Evolutionary conservation across 2,329 filamentous ascomycete genomes (phyloP).

Genomic region (Epichloe sp.): DNA sequence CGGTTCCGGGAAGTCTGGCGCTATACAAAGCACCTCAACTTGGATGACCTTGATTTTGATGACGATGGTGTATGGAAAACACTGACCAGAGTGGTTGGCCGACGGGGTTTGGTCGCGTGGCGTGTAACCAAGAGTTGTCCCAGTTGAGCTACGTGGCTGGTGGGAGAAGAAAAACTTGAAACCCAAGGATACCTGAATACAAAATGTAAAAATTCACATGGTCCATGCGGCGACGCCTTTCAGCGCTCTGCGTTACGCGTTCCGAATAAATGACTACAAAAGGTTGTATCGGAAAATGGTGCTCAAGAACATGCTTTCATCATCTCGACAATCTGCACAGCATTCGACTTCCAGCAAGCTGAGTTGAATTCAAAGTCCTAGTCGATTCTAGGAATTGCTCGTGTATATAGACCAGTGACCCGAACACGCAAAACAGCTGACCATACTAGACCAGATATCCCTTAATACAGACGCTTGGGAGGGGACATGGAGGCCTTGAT

Average conservation of each 20-base stretch:
- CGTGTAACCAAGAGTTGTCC: conserved; percentile 49
- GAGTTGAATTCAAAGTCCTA: conserved; percentile 5
- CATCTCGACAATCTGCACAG: no score
- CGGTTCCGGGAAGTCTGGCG: conserved; percentile 59
- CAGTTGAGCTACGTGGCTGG: not conserved
- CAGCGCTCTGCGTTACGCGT: not conserved
- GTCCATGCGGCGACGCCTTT: not conserved
- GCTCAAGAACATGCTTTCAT: no score
- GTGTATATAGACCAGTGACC: not conserved
- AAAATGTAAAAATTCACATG: not conserved
- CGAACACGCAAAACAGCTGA: conserved; percentile 8
- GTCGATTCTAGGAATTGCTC: conserved; percentile 3
- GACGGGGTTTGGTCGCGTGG: conserved; percentile 49
- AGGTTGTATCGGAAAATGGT: no score
- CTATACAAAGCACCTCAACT: conserved; percentile 54
- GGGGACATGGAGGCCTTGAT: conserved; percentile 99
- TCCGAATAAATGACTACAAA: no score
- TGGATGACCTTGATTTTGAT: conserved; percentile 70
- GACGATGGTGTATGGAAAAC: conserved; percentile 66
- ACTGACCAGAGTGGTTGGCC: conserved; percentile 51
- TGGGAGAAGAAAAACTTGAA: not conserved
- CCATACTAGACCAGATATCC: conserved; percentile 3
- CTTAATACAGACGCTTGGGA: conserved; percentile 93
- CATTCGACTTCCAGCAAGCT: not conserved
- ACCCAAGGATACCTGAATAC: not conserved